phyloP scores from a whole-genome alignment of 345 rosid species.

The Lepidium sativum region DNA sequence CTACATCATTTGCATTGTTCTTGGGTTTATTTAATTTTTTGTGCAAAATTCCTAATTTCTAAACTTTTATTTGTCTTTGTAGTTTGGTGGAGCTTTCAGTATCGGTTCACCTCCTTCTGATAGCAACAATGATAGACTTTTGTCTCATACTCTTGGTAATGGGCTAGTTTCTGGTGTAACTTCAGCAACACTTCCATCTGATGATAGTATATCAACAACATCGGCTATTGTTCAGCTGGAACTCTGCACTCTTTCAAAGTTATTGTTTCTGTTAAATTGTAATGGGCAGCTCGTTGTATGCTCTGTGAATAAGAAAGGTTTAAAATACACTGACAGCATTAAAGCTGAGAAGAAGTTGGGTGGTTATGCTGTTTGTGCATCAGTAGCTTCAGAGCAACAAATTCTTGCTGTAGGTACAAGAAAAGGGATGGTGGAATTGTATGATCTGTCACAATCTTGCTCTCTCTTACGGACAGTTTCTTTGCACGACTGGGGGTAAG shows the following conservation, averaged over 20 bases:
- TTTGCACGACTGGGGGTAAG: slow-evolving; percentile 96
- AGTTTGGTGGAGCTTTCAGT: slow-evolving; percentile 80
- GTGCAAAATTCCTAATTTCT: not conserved
- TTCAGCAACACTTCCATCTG: slow-evolving; percentile 27
- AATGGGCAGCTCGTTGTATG: slow-evolving; percentile 71
- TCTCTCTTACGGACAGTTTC: slow-evolving; percentile 75
- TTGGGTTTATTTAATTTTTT: not conserved
- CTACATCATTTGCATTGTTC: not conserved
- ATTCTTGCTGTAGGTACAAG: slow-evolving; percentile 93
- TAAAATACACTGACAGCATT: slow-evolving; percentile 60
- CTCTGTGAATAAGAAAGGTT: slow-evolving; percentile 80
- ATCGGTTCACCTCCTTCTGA: slow-evolving; percentile 33
- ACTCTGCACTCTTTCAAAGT: slow-evolving; percentile 55
- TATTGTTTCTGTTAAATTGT: slow-evolving; percentile 63
- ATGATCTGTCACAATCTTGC: slow-evolving; percentile 61
- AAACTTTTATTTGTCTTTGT: slow-evolving; percentile 5
- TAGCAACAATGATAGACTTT: slow-evolving; percentile 28
- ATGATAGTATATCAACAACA: slow-evolving; percentile 27
- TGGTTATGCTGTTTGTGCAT: slow-evolving; percentile 69
- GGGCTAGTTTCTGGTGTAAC: slow-evolving; percentile 43
- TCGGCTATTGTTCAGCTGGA: slow-evolving; percentile 60
- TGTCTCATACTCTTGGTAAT: slow-evolving; percentile 37
- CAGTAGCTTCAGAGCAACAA: slow-evolving; percentile 84
- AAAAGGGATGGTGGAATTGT: slow-evolving; percentile 79
- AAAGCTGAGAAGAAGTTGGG: slow-evolving; percentile 64